Evolutionary conservation across 2,329 filamentous ascomycete genomes (phyloP), one percentile per base, ranked within the genome.

Genomic region (Neopestalotiopsis rosae): DNA sequence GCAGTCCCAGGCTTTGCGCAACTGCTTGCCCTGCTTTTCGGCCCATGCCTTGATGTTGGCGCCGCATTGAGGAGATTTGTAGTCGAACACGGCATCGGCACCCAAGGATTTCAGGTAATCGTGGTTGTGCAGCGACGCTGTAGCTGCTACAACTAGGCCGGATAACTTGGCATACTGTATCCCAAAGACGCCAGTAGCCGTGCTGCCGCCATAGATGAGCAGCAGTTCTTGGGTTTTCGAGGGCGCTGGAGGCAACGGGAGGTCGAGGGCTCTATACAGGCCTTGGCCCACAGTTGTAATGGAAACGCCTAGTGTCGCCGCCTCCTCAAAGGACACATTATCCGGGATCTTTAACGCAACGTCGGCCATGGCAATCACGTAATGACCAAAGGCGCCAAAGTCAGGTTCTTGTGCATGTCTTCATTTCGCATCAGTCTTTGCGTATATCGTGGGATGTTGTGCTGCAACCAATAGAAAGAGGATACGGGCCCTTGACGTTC

Each of bases 171-270:
- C 82, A 70, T 74, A 82, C 73, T 85, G 83, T 71, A 86, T 82
- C 5, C 77, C 83, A 67, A 87, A 84, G 59, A 88, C 85, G 75
- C 84, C 85, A 0, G 88, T 88, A 1, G 87, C 87, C 10, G 85
- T 89, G 76, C 86, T 85, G 17, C 82, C 83, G 57, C 83, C 84
- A 67, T 85, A 84, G 69, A 85, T 83, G 28, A 85, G 72, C 56
- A 86, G 72, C 0, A 82, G 78, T 57, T 80, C 74, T 52, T 80
- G 74, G 10, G 81, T 77, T n/a, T 32, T n/a, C 42, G 12, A 32
- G 49, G 28, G 12, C 24, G 28, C n/a, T n/a, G 73, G 78, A 0
- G 89, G 89, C 3, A 88, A 76, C 0, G 83, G 80, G 0, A 87
- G 79, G 65, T 77, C 67, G 1, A 88, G 78, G 5, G 75, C 74